These are phyloP conservation scores for Colletotrichum noveboracense DNA, from an alignment of 2,329 filamentous ascomycete species.

Conservation along the genomic window DNA sequence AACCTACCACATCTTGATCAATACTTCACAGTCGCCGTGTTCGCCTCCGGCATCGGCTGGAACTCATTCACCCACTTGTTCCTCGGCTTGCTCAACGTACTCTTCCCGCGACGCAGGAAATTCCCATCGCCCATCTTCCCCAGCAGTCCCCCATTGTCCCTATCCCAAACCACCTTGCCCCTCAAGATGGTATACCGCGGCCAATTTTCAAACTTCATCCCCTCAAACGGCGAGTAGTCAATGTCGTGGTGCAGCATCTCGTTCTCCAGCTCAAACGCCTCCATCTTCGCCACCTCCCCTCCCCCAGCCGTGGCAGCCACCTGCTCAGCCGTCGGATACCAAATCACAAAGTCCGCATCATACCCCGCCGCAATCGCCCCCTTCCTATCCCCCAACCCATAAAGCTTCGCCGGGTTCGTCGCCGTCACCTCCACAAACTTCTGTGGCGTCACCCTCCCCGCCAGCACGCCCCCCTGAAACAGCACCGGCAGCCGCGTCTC, in stretches of 20 bases:
- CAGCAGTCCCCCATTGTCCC: slow-evolving; percentile 54
- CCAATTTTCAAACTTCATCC: slow-evolving; percentile 62
- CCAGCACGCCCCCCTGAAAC: slow-evolving; percentile 33
- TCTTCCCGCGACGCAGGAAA: slow-evolving; percentile 49
- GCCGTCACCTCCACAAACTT: slow-evolving; percentile 60
- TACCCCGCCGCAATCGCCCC: slow-evolving; percentile 54
- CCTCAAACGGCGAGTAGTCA: slow-evolving; percentile 69
- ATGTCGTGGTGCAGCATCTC: slow-evolving; percentile 64
- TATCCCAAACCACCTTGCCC: slow-evolving; percentile 63
- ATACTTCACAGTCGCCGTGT: neutral
- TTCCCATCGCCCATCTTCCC: slow-evolving; percentile 52
- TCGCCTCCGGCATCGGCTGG: neutral
- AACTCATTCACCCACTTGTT: slow-evolving; percentile 21
- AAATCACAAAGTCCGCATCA: slow-evolving; percentile 64
- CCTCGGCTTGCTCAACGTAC: slow-evolving; percentile 23
- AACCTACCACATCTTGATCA: neutral
- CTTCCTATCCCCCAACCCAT: slow-evolving; percentile 58
- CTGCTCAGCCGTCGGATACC: slow-evolving; percentile 48
- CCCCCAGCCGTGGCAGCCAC: slow-evolving; percentile 4
- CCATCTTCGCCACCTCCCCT: slow-evolving; percentile 9
- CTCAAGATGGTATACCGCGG: slow-evolving; percentile 65
- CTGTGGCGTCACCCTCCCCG: slow-evolving; percentile 42
- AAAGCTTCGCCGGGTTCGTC: slow-evolving; percentile 62
- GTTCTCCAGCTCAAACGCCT: slow-evolving; percentile 50
- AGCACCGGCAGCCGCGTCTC: slow-evolving; percentile 58